These are phyloP conservation scores for Pichia membranifaciens DNA, from an alignment of 805 yeast genomes.

Conservation along the genomic window DNA sequence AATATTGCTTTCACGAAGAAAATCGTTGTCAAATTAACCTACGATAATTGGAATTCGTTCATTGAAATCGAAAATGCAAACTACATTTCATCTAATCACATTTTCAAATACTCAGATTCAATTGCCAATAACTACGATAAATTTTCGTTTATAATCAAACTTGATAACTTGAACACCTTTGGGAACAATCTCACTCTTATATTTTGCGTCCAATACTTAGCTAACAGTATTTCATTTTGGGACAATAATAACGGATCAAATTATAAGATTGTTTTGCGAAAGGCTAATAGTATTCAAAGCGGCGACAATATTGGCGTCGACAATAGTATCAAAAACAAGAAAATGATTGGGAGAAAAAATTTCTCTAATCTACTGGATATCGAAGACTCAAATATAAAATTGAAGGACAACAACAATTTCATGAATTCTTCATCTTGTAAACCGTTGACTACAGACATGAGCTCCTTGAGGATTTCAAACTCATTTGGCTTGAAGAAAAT, in stretches of 20 bases:
- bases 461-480: conserved; percentile 23
- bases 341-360: not conserved
- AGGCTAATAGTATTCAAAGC: conserved; percentile 6
- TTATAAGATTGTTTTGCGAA: conserved; percentile 31
- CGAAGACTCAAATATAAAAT: conserved; percentile 27
- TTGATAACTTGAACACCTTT: conserved; percentile 26
- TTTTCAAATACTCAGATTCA: conserved; percentile 34
- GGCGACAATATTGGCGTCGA: not conserved
- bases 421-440: conserved; percentile 22
- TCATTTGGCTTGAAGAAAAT: conserved; percentile 25
- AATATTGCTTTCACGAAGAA: conserved; percentile 36
- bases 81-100: conserved; percentile 34
- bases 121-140: conserved; percentile 30
- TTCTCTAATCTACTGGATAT: conserved; percentile 15
- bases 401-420: conserved; percentile 28
- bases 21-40: conserved; percentile 41
- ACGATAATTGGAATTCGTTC: conserved; percentile 40
- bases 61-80: conserved; percentile 29
- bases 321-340: not conserved
- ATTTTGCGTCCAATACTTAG: conserved; percentile 36
- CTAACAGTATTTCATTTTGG: conserved; percentile 31
- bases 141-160: conserved; percentile 45
- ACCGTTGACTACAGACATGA: conserved; percentile 12
- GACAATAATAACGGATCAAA: conserved; percentile 36
- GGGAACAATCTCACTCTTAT: conserved; percentile 28